Conservation (phyloP, 2,329 filamentous ascomycete species). For the Ceratocystis eucalypticola region DNA sequence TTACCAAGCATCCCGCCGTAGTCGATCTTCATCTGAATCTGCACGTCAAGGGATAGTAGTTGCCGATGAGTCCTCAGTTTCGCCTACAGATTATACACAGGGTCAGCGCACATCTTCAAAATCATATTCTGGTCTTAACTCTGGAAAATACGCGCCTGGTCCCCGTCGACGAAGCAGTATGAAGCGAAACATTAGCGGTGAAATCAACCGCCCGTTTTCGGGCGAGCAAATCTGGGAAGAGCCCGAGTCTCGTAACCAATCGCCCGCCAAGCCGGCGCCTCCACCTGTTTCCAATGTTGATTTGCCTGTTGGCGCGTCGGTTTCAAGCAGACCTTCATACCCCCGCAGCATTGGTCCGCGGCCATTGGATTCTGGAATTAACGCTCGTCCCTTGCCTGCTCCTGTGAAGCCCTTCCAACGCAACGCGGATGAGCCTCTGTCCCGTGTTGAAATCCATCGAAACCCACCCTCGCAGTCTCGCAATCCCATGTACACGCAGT, state of each 20-base stretch:
- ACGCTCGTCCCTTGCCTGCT: conserved; percentile 28
- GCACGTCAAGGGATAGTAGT: not conserved
- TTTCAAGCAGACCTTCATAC: not conserved
- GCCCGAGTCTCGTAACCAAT: conserved; percentile 37
- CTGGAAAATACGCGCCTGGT: conserved; percentile 21
- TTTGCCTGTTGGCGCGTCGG: conserved; percentile 20
- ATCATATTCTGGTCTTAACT: conserved; percentile 23
- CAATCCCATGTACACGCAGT: conserved; percentile 52
- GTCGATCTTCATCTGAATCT: conserved; percentile 14
- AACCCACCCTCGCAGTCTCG: conserved; percentile 74
- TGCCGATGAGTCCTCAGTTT: conserved; percentile 14
- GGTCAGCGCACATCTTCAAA: conserved; percentile 11
- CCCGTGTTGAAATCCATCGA: conserved; percentile 61
- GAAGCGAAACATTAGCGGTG: conserved; percentile 57
- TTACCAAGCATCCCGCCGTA: conserved; percentile 20
- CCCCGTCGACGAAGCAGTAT: conserved; percentile 49
- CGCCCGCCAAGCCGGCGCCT: conserved; percentile 20
- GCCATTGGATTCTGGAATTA: conserved; percentile 8
- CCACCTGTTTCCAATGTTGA: conserved; percentile 21
- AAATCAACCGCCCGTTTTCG: conserved; percentile 52
- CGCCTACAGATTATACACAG: conserved; percentile 9
- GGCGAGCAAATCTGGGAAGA: conserved; percentile 84
- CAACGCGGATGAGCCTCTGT: conserved; percentile 30
- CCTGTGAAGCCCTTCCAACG: conserved; percentile 29
- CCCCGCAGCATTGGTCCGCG: conserved; percentile 7